phyloP scores from a whole-genome alignment of 345 rosid genomes.

The Viola odorata region DNA sequence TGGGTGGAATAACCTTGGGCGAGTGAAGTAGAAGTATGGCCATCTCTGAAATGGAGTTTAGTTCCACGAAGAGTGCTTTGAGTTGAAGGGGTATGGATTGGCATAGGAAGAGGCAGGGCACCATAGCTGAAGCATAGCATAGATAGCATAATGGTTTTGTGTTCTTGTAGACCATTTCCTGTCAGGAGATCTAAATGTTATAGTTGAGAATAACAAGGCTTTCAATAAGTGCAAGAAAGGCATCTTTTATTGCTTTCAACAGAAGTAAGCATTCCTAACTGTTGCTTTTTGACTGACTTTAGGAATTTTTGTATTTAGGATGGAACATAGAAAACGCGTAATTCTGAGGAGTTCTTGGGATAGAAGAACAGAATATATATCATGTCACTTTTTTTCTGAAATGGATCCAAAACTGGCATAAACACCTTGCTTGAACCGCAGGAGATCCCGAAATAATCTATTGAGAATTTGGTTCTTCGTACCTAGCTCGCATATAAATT shows the following conservation, averaged over 20 bases:
- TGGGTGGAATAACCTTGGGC: not conserved
- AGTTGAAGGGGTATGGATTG: slow-evolving; percentile 12
- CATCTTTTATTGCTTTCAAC: slow-evolving; percentile 11
- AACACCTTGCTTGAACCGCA: too few relatives aligned
- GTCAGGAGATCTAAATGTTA: not conserved
- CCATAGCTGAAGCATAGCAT: slow-evolving; percentile 26
- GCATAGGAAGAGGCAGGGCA: slow-evolving; percentile 11
- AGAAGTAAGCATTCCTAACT: not conserved
- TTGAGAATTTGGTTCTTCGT: too few relatives aligned
- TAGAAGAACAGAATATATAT: too few relatives aligned
- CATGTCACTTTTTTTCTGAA: too few relatives aligned
- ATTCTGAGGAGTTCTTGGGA: too few relatives aligned
- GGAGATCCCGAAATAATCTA: too few relatives aligned
- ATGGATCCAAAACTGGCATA: too few relatives aligned
- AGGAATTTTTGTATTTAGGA: too few relatives aligned
- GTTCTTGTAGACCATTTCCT: not conserved
- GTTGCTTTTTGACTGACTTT: too few relatives aligned
- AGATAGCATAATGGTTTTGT: slow-evolving; percentile 28
- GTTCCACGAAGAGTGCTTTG: slow-evolving; percentile 8
- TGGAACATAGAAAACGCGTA: too few relatives aligned
- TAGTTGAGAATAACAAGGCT: not conserved
- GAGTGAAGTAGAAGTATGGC: slow-evolving; percentile 7
- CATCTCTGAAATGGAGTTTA: slow-evolving; percentile 15
- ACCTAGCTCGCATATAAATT: too few relatives aligned
- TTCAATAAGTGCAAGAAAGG: slow-evolving; percentile 37